Evolutionary conservation across 257 asterid species (phyloP), one percentile per base, ranked within the genome.

Genomic region (Galeopsis tetrahit): DNA sequence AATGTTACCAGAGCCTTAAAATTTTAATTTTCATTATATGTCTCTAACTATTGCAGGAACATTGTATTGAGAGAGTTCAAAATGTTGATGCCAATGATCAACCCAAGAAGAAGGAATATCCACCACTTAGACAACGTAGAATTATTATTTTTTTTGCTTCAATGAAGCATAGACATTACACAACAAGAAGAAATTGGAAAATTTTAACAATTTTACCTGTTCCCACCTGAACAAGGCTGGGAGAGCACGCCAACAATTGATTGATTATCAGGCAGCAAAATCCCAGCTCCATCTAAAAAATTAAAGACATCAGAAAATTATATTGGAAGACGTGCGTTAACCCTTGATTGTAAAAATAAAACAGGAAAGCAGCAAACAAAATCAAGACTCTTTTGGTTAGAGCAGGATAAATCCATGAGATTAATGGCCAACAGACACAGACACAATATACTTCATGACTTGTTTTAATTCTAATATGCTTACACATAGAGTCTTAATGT

Each of bases 191-290:
- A 61, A 58, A 55, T 62, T 40, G 48, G 53, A 65, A 21, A 66
- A 74, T 73, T n/a, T 59, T 28, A 38, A 62, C 10, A 61, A 69
- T 61, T 55, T 68, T 85, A 86, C 99, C 99, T 95, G 82, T 95
- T 87, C 74, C 97, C 97, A 70, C 68, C 74, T 10, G 96, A 88
- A 73, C 82, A 77, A 74, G 97, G 98, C 71, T 95, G 99, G 58
- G 93, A 76, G 70, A 90, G 91, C 68, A 92, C 88, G 59, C 99
- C 98, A 67, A 95, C 99, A 60, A 95, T 83, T 70, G 99, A 83
- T 17, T 62, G 89, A 33, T 95, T 79, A 76, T 84, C 85, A 62
- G 93, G 85, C 72, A 87, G 72, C 56, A 90, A 66, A 80, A 86
- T 63, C 81, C 90, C 95, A 81, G 89, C 89, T 64, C 89, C 89